These are phyloP conservation scores for Tulasnella sp. DNA, from an alignment of 768 basidiomycete genomes.

Conservation along the genomic window DNA sequence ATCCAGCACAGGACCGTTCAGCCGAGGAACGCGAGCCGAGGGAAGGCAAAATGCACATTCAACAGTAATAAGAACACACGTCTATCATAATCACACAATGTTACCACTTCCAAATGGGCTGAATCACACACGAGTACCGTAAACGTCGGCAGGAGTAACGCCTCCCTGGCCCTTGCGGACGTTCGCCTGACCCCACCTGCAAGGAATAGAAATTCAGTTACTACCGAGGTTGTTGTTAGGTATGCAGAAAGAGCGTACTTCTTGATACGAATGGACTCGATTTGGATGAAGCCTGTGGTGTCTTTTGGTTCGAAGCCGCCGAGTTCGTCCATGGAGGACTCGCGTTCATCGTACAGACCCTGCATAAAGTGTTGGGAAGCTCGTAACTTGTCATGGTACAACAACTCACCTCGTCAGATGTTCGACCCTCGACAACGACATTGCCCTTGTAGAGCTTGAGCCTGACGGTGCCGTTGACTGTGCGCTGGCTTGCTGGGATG, in stretches of 20 bases:
- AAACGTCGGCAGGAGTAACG: slow-evolving; percentile 73
- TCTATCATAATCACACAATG: not conserved
- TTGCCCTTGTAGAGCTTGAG: slow-evolving; percentile 96
- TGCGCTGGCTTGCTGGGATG: slow-evolving; percentile 91
- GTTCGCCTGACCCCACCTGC: slow-evolving; percentile 84
- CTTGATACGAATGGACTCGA: slow-evolving; percentile 97
- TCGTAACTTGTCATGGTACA: not conserved
- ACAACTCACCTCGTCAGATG: slow-evolving; percentile 69
- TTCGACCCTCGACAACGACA: slow-evolving; percentile 87
- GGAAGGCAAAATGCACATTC: not conserved
- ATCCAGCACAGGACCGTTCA: not conserved
- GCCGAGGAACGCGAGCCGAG: not conserved
- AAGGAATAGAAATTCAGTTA: slow-evolving; percentile 22
- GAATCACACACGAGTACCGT: slow-evolving; percentile 54
- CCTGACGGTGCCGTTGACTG: slow-evolving; percentile 89
- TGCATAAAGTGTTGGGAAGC: slow-evolving; percentile 35
- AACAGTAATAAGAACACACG: not conserved
- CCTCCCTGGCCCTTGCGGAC: slow-evolving; percentile 79
- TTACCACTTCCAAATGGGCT: not conserved
- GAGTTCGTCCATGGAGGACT: slow-evolving; percentile 98
- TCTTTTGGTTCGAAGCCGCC: slow-evolving; percentile 97
- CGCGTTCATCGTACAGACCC: slow-evolving; percentile 91
- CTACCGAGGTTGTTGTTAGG: not conserved
- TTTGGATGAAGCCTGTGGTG: slow-evolving; percentile 93
- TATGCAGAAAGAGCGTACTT: slow-evolving; percentile 54